Evolutionary conservation across 768 basidiomycete species (phyloP).

Genomic region (Lactarius akahatsu): DNA sequence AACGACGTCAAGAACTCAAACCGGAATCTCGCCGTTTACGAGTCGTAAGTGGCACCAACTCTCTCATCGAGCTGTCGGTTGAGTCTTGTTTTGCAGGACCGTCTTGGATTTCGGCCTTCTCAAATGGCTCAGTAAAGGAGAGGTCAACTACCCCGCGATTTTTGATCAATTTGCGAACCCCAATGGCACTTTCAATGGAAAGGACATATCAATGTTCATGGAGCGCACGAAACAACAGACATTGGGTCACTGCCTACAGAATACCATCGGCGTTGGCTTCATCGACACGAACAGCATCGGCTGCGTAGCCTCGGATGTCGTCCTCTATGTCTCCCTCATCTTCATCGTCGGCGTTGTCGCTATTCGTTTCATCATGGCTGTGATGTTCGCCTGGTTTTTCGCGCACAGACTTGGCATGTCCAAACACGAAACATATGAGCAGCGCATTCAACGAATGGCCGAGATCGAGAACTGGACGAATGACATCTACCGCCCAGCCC

Average conservation of each 20-base stretch:
- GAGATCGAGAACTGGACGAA: constrained; percentile 97
- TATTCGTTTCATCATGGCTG: constrained; percentile 95
- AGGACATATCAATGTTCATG: constrained; percentile 86
- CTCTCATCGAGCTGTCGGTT: constrained; percentile 17
- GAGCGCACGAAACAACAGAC: constrained; percentile 65
- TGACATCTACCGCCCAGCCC: constrained; percentile 93
- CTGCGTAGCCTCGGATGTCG: constrained; percentile 92
- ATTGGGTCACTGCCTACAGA: constrained; percentile 80
- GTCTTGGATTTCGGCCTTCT: constrained; percentile 90
- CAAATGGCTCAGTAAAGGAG: constrained; percentile 75
- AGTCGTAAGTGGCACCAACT: constrained; percentile 62
- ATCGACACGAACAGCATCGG: constrained; percentile 94
- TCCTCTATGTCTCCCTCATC: constrained; percentile 90
- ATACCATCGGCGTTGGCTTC: constrained; percentile 85
- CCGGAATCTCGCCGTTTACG: constrained; percentile 90
- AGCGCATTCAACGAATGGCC: constrained; percentile 83
- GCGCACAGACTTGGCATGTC: constrained; percentile 95
- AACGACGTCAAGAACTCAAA: constrained; percentile 64
- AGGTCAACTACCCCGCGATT: constrained; percentile 79
- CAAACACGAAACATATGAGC: constrained; percentile 87
- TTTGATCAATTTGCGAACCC: constrained; percentile 74
- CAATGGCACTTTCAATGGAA: constrained; percentile 73
- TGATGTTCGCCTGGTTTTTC: constrained; percentile 97
- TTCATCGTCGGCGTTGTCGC: constrained; percentile 97
- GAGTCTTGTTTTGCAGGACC: constrained; percentile 43